Base-by-base conservation (phyloP, 768 basidiomycete species). In the Saitozyma sp. region DNA sequence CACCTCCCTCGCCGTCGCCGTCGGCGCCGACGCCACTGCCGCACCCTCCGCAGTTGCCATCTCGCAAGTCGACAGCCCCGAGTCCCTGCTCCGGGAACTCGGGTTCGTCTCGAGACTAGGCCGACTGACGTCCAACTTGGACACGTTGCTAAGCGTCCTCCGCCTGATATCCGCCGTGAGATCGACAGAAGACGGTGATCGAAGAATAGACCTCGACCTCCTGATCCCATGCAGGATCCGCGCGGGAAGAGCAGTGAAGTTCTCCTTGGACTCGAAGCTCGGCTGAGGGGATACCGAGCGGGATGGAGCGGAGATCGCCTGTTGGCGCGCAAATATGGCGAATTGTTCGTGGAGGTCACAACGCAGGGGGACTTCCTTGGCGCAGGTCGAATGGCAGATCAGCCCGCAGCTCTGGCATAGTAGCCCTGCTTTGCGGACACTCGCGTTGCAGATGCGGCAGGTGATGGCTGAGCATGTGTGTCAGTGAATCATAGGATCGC, bases 391-490 rank as follows among this genome's bases (percentile, higher is more conserved):
- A 77, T 97, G 94, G 29, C 88, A 86, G 64, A 97, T 90, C 63
- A 97, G 85, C 68, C 88, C 92, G 81, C 94, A 97, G 65, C 88
- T 87, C 46, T 89, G 87, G 74, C 94, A 97, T 8, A 97, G 82
- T 9, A 93, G 88, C 1, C 90, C 92, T 59, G 84, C 88, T 80
- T 89, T 92, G 84, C 91, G 93, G 69, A 91, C 88, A 63, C 83
- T 85, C 46, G 83, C 81, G 61, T 86, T 83, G 78, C 94, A 96
- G 14, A 96, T 88, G 45, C 91, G 85, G 80, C 94, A 97, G 2
- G 84, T 81, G 83, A 96, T 88, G 37, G 91, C 94, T 97, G 70
- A 0, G 50, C 29, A 29, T 29, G 29, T 29, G 29, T 29, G 6
- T 38, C 56, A 64, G 29, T 46, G 62, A 6, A 9, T 9, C 20